Base-by-base conservation (phyloP, 176 grass and related monocot genomes). In the Lolium multiflorum region DNA sequence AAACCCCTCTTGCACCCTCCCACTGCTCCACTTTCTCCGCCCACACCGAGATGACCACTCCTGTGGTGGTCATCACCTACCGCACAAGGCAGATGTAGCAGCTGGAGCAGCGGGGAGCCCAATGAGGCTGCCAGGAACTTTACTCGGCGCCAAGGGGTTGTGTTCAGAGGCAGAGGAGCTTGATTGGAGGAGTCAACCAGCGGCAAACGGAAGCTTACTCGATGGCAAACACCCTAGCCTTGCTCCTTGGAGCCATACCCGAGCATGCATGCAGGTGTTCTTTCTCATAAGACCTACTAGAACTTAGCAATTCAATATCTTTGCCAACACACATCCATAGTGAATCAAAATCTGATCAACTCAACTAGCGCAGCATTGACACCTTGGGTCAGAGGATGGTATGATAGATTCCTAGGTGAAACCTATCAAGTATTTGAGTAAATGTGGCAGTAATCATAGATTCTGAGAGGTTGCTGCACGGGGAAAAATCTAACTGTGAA, bases 361-460 rank as follows among this genome's bases (percentile, higher is more conserved):
- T 58, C 8, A 82, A 18, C 5, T 59, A 71, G 54, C 11, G 7
- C 31, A 57, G 31, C n/a, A 60, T 71, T 25, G 21, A 28, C 74
- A 67, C 5, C 52, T 67, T 6, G 3, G 50, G 20, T 70, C 74
- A 58, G 24, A 86, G 24, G 7, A 26, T 55, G 17, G 20, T 41
- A 59, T 20, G 44, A 56, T 31, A 58, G 26, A 71, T 55, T 78
- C 14, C 22, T 56, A 28, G 11, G 47, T 24, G 39, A 79, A 59
- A 44, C n/a, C 56, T 80, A 72, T 72, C 43, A 73, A 61, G 31
- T 48, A 79, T 38, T 79, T 58, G 43, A 58, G 63, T 35, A 71
- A 71, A 71, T 41, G 17, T 11, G 67, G 67, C 67, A 44, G 67
- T 44, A 1, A 71, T n/a, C 35, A 18, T 41, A 41, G 35, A 70